These are phyloP conservation scores for Penicillium salamii DNA, from an alignment of 495 filamentous ascomycete genomes.

Conservation along the genomic window DNA sequence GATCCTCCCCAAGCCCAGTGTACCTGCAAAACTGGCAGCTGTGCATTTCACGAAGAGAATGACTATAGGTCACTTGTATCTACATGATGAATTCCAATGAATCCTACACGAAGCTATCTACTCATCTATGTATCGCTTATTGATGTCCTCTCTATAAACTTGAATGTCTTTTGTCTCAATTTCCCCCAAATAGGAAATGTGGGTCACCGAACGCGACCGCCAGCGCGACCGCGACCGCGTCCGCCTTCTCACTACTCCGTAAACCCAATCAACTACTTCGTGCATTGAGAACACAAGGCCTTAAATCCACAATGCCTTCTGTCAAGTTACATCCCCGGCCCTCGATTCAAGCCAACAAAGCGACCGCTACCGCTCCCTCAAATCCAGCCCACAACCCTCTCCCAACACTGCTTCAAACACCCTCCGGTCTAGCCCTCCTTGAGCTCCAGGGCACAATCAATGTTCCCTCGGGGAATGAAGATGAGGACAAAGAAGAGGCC, in stretches of 20 bases:
- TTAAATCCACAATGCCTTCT: constrained; percentile 38
- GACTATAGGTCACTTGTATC: no score
- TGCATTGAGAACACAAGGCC: no score
- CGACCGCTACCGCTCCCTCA: constrained; percentile 4
- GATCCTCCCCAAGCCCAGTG: no score
- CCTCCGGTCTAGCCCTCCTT: constrained; percentile 68
- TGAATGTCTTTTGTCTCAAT: no score
- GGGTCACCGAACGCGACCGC: constrained; percentile 1
- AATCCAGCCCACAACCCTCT: constrained; percentile 56
- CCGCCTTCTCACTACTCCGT: neutral
- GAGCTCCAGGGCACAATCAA: constrained; percentile 91
- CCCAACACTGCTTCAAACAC: constrained; percentile 83
- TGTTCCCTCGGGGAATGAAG: constrained; percentile 26
- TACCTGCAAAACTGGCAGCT: no score
- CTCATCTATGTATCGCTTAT: no score
- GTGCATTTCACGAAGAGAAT: no score
- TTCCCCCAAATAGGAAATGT: neutral
- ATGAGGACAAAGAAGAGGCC: constrained; percentile 14
- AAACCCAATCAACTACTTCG: neutral
- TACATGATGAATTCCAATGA: no score
- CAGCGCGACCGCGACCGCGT: constrained; percentile 2
- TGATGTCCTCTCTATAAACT: no score
- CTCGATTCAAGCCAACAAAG: neutral
- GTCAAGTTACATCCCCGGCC: constrained; percentile 34
- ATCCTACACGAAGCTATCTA: no score